These are phyloP conservation scores for Psidium guajava DNA, from an alignment of 345 rosid species.

Conservation along the genomic window DNA sequence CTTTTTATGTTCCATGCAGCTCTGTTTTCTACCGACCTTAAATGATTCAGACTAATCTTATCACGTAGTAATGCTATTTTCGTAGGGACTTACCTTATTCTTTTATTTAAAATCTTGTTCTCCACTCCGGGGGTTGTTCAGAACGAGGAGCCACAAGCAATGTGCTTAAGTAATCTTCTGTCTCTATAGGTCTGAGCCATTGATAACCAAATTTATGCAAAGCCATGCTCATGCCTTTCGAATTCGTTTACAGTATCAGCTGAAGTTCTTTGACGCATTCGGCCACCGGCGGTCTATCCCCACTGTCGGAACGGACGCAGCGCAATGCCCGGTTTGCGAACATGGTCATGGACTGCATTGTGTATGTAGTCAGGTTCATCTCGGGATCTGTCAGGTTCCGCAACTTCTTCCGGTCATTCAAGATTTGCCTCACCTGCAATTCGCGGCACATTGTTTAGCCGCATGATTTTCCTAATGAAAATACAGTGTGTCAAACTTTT, in stretches of 20 bases:
- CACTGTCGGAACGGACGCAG: neutral
- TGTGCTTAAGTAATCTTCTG: neutral
- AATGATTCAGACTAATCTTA: no score
- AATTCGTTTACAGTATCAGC: neutral
- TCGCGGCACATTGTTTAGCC: neutral
- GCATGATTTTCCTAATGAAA: neutral
- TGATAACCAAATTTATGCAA: neutral
- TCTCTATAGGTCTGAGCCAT: neutral
- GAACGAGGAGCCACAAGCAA: neutral
- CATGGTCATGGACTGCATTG: neutral
- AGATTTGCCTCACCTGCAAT: constrained; percentile 1
- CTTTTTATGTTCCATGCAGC: neutral
- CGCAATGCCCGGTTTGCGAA: neutral
- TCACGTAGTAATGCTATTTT: neutral
- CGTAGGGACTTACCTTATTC: neutral
- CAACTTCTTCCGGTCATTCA: constrained; percentile 1
- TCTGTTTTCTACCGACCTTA: neutral
- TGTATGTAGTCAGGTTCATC: constrained; percentile 1
- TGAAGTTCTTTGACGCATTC: constrained; percentile 3
- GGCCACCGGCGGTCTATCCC: neutral
- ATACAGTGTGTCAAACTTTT: no score
- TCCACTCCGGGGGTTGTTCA: neutral
- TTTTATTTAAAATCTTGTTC: neutral
- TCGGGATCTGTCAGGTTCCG: constrained; percentile 4
- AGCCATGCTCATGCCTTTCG: constrained; percentile 3